Evolutionary conservation across 202 grass and related monocot species (phyloP), one percentile per base, ranked within the genome.

Genomic region (Setaria viridis): DNA sequence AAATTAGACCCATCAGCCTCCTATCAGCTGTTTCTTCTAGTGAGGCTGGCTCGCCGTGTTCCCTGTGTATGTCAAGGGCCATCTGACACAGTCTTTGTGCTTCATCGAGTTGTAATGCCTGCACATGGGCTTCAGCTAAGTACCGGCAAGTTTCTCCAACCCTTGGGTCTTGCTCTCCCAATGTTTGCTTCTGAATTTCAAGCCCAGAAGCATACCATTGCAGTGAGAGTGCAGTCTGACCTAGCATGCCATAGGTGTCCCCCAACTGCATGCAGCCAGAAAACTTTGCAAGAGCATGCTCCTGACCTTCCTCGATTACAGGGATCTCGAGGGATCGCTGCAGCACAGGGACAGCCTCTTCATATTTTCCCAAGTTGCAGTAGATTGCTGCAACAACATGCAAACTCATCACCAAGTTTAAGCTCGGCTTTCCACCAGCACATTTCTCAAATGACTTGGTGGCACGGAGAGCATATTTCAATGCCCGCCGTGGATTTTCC

Each of bases 191-290:
- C 90, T 99, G 97, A 54, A 99, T 91, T 67, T 97, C 75, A 69
- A 99, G 86, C 34, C 97, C 97, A 6, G 75, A 55, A n/a, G 81
- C 83, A 73, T 99, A 99, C 88, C 92, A 99, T 62, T 99, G 84
- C 77, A 99, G 72, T 46, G 97, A 94, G 11, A 79, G 89, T 34
- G 95, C 97, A 46, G 90, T 87, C 89, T 94, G 97, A 59, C 97
- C 97, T 72, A 99, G 88, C 87, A 99, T 94, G 19, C 91, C 92
- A 77, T 93, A 91, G 64, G 89, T 99, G 68, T 99, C 97, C 4
- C 97, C 97, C 63, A 99, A 77, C 71, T 97, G 97, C 97, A 99
- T 99, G 86, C 93, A 93, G 41, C 97, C 97, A 34, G 97, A 99
- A 74, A 99, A 99, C 84, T 99, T 99, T 9, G 97, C 97, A 57